Percentiles rank a stretch among this genome's conserved stretches.
phyloP scores from a whole-genome alignment of 2,329 filamentous ascomycete species.

The Ploettnerulaceae sp. region DNA sequence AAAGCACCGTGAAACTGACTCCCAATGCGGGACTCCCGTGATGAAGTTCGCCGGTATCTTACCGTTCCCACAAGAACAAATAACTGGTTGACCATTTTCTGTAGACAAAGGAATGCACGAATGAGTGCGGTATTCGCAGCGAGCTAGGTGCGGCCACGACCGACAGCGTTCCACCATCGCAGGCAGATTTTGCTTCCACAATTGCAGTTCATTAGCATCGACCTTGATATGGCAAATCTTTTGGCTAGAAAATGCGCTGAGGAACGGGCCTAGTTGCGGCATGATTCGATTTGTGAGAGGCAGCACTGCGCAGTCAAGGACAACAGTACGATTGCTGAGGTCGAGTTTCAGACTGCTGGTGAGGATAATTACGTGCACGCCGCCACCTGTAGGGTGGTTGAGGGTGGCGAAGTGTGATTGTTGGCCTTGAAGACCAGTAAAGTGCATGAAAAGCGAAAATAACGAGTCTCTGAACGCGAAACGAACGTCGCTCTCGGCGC shows the following conservation, averaged over 20 bases:
- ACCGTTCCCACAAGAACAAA: conserved; percentile 12
- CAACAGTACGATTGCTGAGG: conserved; percentile 10
- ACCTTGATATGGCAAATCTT: background rate
- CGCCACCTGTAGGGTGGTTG: background rate
- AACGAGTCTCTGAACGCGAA: conserved; percentile 6
- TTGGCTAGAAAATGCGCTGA: background rate
- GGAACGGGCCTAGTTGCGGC: background rate
- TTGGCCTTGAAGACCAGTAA: background rate
- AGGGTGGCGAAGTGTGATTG: background rate
- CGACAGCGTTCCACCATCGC: conserved; percentile 13
- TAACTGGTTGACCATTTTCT: background rate
- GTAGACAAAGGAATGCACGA: background rate
- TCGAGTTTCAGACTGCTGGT: conserved; percentile 5
- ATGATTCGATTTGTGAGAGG: background rate
- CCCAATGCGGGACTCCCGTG: conserved; percentile 6
- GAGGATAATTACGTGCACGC: conserved; percentile 1
- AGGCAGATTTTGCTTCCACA: conserved; percentile 11
- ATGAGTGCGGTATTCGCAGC: conserved; percentile 3
- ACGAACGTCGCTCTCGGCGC: background rate
- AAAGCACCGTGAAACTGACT: too few species aligned
- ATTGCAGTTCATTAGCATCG: background rate
- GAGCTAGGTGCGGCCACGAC: conserved; percentile 7
- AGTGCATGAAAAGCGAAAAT: conserved; percentile 3
- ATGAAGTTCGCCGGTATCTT: conserved; percentile 9
- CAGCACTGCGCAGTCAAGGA: conserved; percentile 14